Evolutionary conservation across 2,329 filamentous ascomycete species (phyloP), one percentile per base, ranked within the genome.

Genomic region (Balansia obtecta): DNA sequence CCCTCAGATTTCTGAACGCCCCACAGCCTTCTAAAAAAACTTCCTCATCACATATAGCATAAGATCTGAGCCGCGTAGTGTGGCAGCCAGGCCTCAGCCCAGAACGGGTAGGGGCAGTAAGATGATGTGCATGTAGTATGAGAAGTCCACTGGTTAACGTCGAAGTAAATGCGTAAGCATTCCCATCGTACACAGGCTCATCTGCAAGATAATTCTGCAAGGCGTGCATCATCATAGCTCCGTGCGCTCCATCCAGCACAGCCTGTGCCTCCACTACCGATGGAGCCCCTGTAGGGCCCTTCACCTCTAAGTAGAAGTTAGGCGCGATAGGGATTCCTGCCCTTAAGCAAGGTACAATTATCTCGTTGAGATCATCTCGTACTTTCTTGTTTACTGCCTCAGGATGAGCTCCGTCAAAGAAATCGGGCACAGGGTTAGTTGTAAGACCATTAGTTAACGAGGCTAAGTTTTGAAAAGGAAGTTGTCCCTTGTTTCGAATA

Each of bases 301-400:
- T 71, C 0, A 56, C 61, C 46, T 63, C 63, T 1, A 71, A 46
- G 52, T 70, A 71, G 51, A 68, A 68, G 54, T 71, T 72, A 3
- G 65, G 68, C 16, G 55, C 56, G 2, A 66, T 53, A 3, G 68
- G 68, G 42, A 60, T 55, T 48, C 60, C 54, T 13, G 51, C 39
- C 45, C 63, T 52, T 22, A 58, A 63, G 4, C 62, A 65, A 13
- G 68, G 68, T 30, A 68, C 54, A 38, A 70, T 62, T 27, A 10
- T 44, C 5, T 20, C 10, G 18, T 33, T 10, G 2, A 50, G 43
- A 13, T 41, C 49, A 33, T 53, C 39, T 11, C 60, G 58, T 12
- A 66, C 53, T 12, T 52, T 38, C 13, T 32, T 43, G 18, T 60
- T 47, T 13, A 68, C 50, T 46, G 65, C 57, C 47, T 58, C 49